Evolutionary conservation across 345 rosid genomes (phyloP).

Genomic region (Aquilaria yunnanensis): DNA sequence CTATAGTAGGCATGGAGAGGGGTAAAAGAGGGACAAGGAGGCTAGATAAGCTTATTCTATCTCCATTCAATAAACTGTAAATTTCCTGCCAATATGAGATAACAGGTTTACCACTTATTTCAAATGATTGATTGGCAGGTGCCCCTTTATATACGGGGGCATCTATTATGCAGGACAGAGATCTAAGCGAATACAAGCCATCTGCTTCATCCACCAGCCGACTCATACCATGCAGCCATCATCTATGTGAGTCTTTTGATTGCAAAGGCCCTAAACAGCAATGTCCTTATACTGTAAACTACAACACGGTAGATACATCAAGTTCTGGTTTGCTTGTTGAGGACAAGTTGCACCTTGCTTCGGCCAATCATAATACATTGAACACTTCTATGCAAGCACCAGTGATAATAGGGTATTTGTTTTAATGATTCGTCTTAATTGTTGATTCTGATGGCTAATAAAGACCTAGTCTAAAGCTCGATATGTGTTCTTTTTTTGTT

Average conservation of each 20-base stretch:
- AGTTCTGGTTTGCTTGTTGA: constrained; percentile 80
- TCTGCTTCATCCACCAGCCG: constrained; percentile 71
- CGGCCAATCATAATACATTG: constrained; percentile 22
- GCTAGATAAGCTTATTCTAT: no score
- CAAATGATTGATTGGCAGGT: constrained; percentile 98
- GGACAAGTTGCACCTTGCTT: constrained; percentile 61
- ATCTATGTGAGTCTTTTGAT: constrained; percentile 41
- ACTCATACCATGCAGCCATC: constrained; percentile 64
- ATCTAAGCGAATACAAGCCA: constrained; percentile 66
- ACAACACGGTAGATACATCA: constrained; percentile 51
- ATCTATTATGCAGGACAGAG: constrained; percentile 94
- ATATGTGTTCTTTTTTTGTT: constrained; percentile 3
- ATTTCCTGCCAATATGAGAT: constrained; percentile 20
- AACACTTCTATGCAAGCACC: constrained; percentile 57
- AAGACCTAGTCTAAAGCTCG: neutral
- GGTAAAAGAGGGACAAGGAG: neutral
- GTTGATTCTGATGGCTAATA: constrained; percentile 4
- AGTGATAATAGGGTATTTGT: constrained; percentile 53
- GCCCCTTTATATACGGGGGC: constrained; percentile 90
- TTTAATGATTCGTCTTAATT: neutral
- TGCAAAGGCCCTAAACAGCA: constrained; percentile 61
- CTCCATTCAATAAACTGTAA: neutral
- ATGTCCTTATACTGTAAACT: constrained; percentile 56
- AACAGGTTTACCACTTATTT: constrained; percentile 80
- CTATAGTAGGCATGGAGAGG: no score